Conservation (phyloP, 2,329 filamentous ascomycete genomes). For the Diaporthe vexans region DNA sequence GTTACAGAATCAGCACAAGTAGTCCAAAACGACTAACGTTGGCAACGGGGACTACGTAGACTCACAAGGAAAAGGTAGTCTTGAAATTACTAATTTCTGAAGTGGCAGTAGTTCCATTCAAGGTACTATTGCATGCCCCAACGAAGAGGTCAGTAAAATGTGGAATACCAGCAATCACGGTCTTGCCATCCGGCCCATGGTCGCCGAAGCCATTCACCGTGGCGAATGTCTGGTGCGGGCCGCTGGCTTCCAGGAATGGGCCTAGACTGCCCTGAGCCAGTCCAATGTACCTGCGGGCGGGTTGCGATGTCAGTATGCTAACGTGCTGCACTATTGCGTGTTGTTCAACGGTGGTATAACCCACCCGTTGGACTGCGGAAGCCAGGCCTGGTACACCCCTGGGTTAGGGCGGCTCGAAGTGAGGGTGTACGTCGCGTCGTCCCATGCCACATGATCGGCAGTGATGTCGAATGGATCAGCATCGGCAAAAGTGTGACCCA, state of each 20-base stretch:
- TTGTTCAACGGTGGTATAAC: not conserved
- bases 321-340: not conserved
- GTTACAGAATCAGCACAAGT: not conserved
- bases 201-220: not conserved
- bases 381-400: conserved; percentile 1
- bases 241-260: conserved; percentile 1
- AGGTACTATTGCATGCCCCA: not conserved
- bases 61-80: not conserved
- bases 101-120: not conserved
- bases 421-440: conserved; percentile 1
- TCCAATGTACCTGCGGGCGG: not conserved
- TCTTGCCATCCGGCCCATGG: not conserved
- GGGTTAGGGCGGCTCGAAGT: not conserved
- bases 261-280: conserved; percentile 10
- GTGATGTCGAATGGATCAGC: not conserved
- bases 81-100: conserved; percentile 5
- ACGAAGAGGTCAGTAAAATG: conserved; percentile 11
- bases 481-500: not conserved
- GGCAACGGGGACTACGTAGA: no score
- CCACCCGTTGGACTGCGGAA: not conserved
- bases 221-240: not conserved
- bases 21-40: no score
- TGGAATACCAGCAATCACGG: not conserved
- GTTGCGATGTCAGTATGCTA: not conserved
- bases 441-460: not conserved